Evolutionary conservation across 2,329 filamentous ascomycete species (phyloP).

Genomic region (Paramyrothecium roridum): DNA sequence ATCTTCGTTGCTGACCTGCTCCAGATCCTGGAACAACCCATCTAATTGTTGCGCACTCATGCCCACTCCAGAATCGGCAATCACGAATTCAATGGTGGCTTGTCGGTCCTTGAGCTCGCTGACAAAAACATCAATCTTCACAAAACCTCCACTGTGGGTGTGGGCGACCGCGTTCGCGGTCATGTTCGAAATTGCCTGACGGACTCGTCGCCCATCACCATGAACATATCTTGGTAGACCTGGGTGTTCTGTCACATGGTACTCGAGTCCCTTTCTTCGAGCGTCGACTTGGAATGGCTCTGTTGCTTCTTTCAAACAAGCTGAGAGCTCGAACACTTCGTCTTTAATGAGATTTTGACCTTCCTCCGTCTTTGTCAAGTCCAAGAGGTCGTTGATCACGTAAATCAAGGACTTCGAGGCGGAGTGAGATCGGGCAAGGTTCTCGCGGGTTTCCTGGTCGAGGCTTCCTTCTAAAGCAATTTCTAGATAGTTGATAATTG

Average conservation of each 20-base stretch:
- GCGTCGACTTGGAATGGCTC: slow-evolving; percentile 72
- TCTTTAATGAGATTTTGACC: slow-evolving; percentile 76
- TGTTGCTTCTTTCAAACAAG: slow-evolving; percentile 73
- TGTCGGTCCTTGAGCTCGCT: slow-evolving; percentile 48
- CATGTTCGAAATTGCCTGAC: slow-evolving; percentile 79
- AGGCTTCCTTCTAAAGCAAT: slow-evolving; percentile 81
- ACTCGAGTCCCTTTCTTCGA: slow-evolving; percentile 69
- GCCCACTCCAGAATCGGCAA: slow-evolving; percentile 72
- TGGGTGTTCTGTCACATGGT: slow-evolving; percentile 64
- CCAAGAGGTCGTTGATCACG: slow-evolving; percentile 88
- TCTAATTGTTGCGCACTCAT: slow-evolving; percentile 64
- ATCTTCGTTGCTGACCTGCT: slow-evolving; percentile 51
- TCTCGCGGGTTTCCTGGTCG: slow-evolving; percentile 80
- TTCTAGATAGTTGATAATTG: slow-evolving; percentile 92
- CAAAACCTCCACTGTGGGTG: slow-evolving; percentile 58
- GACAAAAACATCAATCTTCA: slow-evolving; percentile 69
- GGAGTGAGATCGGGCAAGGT: slow-evolving; percentile 79
- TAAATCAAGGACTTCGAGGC: slow-evolving; percentile 91
- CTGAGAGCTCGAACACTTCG: slow-evolving; percentile 70
- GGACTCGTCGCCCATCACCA: slow-evolving; percentile 76
- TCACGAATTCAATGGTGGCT: slow-evolving; percentile 69
- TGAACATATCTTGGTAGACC: slow-evolving; percentile 69
- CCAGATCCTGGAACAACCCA: slow-evolving; percentile 54
- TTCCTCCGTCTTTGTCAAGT: slow-evolving; percentile 84
- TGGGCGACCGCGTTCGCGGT: slow-evolving; percentile 83